Evolutionary conservation across 2,329 filamentous ascomycete genomes (phyloP).

Genomic region (Calonectria fujianensis): DNA sequence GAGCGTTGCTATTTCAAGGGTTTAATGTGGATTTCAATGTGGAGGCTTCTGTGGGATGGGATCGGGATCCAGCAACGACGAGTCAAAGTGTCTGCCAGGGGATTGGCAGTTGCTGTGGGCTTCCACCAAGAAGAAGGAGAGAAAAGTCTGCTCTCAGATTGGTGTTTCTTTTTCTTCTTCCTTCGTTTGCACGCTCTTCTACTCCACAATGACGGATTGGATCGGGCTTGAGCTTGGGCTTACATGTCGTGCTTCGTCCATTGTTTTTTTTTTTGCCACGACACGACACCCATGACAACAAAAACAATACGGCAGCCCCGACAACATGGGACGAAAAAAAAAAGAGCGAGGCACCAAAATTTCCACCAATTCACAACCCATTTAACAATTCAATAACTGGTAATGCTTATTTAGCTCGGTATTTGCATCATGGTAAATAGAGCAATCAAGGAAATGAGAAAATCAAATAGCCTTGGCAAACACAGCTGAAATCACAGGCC

Average conservation of each 20-base stretch:
- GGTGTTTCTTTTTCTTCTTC: constrained; percentile 5
- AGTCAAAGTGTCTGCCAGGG: constrained; percentile 24
- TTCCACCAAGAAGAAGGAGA: not conserved
- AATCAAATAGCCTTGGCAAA: not conserved
- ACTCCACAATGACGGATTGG: constrained; percentile 10
- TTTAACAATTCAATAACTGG: constrained; percentile 10
- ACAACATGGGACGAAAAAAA: not conserved
- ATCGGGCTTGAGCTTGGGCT: constrained; percentile 13
- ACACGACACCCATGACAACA: constrained; percentile 8
- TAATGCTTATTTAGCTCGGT: constrained; percentile 5
- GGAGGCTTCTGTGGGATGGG: constrained; percentile 33
- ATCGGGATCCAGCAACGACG: constrained; percentile 28
- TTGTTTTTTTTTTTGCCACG: constrained; percentile 30
- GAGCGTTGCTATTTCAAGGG: constrained; percentile 39
- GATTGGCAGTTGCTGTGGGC: constrained; percentile 26
- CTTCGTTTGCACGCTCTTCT: not conserved
- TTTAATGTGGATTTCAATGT: constrained; percentile 32
- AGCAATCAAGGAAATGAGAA: constrained; percentile 5
- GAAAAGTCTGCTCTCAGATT: not conserved
- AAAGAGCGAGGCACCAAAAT: constrained; percentile 14
- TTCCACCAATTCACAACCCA: constrained; percentile 4
- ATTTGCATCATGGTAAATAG: not conserved
- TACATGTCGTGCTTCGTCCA: constrained; percentile 17
- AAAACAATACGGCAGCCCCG: constrained; percentile 11
- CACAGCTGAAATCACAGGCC: constrained; percentile 33